A percentile compares a stretch with the other conserved stretches of the same genome.
Evolutionary conservation across 1,284 basidiomycete species (phyloP).

Genomic region (Ceratobasidium sp.): DNA sequence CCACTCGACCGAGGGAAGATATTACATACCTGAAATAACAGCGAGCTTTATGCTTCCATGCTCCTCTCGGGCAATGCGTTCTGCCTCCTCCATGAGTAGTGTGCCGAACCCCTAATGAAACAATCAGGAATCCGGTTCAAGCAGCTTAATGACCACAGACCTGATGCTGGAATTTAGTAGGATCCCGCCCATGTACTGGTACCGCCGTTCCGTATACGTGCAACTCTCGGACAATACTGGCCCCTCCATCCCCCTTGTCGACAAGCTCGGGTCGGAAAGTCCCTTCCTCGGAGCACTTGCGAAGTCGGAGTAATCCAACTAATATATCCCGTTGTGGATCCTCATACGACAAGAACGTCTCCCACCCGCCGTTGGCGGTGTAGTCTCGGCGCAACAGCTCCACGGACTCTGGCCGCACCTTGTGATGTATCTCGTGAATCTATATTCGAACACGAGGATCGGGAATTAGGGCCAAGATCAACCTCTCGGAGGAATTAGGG

Average conservation of each 20-base stretch:
- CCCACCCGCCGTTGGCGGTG: slow-evolving; percentile 97
- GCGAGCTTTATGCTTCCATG: slow-evolving; percentile 95
- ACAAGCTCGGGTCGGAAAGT: slow-evolving; percentile 96
- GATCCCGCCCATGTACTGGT: slow-evolving; percentile 95
- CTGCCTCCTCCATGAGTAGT: slow-evolving; percentile 98
- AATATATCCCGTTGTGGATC: slow-evolving; percentile 98
- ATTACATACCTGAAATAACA: slow-evolving; percentile 86
- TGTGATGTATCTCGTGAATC: slow-evolving; percentile 99
- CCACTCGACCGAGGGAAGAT: not conserved
- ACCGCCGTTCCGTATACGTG: slow-evolving; percentile 99
- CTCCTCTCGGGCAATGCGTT: slow-evolving; percentile 97
- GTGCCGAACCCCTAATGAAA: slow-evolving; percentile 88
- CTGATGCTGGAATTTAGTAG: slow-evolving; percentile 98
- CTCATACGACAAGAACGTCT: slow-evolving; percentile 99
- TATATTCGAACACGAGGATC: slow-evolving; percentile 52
- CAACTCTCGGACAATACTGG: slow-evolving; percentile 95
- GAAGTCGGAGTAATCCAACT: slow-evolving; percentile 89
- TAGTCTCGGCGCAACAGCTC: slow-evolving; percentile 98
- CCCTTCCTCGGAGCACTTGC: slow-evolving; percentile 96
- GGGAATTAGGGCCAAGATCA: not conserved
- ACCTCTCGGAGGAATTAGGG: not conserved
- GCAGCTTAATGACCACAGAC: slow-evolving; percentile 53
- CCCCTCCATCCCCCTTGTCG: slow-evolving; percentile 78
- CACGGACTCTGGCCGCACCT: slow-evolving; percentile 94
- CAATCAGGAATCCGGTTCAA: not conserved